Conservation (phyloP, 352 stramenopile species). For the Globisporangium mamillatum region DNA sequence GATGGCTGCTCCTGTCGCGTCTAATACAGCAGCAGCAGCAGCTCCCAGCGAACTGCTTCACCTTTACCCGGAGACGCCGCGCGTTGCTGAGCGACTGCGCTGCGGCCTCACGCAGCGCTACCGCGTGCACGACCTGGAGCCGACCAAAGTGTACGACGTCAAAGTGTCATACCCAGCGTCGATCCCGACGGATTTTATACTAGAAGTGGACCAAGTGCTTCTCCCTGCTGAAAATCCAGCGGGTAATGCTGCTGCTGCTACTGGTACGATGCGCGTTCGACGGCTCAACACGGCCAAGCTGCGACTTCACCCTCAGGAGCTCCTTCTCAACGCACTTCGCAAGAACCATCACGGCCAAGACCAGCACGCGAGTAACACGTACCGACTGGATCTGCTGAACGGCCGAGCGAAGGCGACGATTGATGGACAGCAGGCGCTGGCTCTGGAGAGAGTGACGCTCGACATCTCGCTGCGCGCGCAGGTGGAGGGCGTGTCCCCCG, state of each 20-base stretch:
- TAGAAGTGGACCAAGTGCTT: conserved; percentile 42
- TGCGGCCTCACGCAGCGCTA: conserved; percentile 54
- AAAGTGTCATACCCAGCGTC: conserved; percentile 76
- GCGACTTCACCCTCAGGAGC: conserved; percentile 40
- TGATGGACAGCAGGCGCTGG: background rate
- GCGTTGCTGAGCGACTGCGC: conserved; percentile 30
- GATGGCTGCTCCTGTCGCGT: background rate
- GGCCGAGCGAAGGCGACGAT: background rate
- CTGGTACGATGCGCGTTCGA: conserved; percentile 20
- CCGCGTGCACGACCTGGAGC: conserved; percentile 44
- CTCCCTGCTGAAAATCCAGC: conserved; percentile 12
- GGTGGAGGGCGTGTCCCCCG: conserved; percentile 49
- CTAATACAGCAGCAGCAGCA: background rate
- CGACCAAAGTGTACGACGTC: conserved; percentile 57
- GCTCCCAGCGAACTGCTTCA: conserved; percentile 15
- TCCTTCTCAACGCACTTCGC: conserved; percentile 27
- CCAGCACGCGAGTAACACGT: conserved; percentile 9
- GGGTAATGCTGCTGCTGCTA: conserved; percentile 3
- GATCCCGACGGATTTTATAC: conserved; percentile 47
- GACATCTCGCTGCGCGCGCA: conserved; percentile 45
- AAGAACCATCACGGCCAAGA: conserved; percentile 19
- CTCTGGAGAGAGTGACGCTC: conserved; percentile 20
- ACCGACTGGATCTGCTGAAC: conserved; percentile 27
- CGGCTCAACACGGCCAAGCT: conserved; percentile 73
- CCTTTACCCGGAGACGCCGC: conserved; percentile 45